Base-by-base conservation (phyloP, 495 filamentous ascomycete genomes). In the Astrothelium subdiscretum region DNA sequence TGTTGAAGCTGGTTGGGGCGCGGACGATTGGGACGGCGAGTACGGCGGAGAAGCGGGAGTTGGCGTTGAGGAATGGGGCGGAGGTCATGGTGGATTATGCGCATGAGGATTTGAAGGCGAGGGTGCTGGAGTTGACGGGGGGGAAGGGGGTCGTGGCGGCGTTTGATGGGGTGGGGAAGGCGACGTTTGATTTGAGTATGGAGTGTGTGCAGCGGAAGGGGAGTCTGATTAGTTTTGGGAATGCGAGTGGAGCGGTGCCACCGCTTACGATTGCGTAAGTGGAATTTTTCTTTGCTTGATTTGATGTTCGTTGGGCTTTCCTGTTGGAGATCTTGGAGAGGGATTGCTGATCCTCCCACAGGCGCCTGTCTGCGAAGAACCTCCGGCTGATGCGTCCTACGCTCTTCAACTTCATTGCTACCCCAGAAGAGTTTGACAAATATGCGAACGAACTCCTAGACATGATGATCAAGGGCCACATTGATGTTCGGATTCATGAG, bases 111-210 rank as follows among this genome's bases (percentile, higher is more conserved):
- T 65, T 68, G 60, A 73, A 59, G 66, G 51, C 43, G 42, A 65
- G 69, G 65, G 73, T 76, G 51, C 60, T 71, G 63, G 69, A 75
- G 69, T 61, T 69, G 32, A 75, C 73, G 52, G 69, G 67, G 0
- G 68, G 69, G 11, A 57, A 80, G 57, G 94, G 94, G 11, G 88
- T 90, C 1, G 78, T 77, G 63, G 91, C 87, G 11, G 86, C 97
- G 12, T 96, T 92, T 73, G 94, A 98, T 73, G 87, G 88, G 22
- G 90, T 96, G 20, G 94, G 94, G 10, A 87, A 87, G 77, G 79
- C 80, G 59, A 97, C 94, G 0, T 96, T 95, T 78, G 91, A 97
- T 63, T 76, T 82, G 31, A 87, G 87, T 72, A 71, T 98, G 69
- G 86, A 91, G 61, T 84, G 83, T 63, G 75, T 95, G 22, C 87